These are phyloP conservation scores for Anisogramma anomala DNA, from an alignment of 2,329 filamentous ascomycete species.

Conservation along the genomic window DNA sequence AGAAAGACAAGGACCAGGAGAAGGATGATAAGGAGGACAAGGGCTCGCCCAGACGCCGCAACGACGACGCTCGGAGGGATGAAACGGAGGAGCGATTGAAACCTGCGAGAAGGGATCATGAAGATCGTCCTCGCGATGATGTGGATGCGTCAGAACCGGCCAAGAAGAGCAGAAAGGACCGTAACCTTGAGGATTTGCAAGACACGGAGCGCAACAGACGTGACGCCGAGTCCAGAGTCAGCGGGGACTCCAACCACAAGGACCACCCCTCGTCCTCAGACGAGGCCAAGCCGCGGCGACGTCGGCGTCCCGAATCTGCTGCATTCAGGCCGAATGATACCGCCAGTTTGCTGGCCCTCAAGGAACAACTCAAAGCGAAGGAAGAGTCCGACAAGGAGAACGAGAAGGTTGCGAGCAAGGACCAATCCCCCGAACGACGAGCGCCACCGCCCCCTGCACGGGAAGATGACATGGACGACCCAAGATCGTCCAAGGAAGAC, in stretches of 20 bases:
- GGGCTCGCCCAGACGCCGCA: conserved; percentile 22
- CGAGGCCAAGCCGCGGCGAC: conserved; percentile 26
- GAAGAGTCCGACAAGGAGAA: conserved; percentile 22
- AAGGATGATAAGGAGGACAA: conserved; percentile 25
- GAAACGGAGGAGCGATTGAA: conserved; percentile 14
- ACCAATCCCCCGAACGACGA: conserved; percentile 18
- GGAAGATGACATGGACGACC: conserved; percentile 1
- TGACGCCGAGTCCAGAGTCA: conserved; percentile 28
- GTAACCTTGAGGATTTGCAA: conserved; percentile 15
- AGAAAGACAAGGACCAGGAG: conserved; percentile 20
- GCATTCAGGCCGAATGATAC: conserved; percentile 44
- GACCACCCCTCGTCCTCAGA: conserved; percentile 32
- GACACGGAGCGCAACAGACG: conserved; percentile 24
- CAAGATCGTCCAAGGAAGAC: conserved; percentile 20
- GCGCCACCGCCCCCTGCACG: conserved; percentile 1
- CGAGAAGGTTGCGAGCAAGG: conserved; percentile 13
- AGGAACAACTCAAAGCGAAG: conserved; percentile 38
- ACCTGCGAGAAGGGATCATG: conserved; percentile 8
- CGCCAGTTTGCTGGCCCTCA: conserved; percentile 36
- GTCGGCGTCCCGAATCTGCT: conserved; percentile 27
- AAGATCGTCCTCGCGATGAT: conserved; percentile 18
- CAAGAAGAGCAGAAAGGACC: conserved; percentile 14
- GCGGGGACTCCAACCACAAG: conserved; percentile 25
- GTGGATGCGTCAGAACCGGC: conserved; percentile 1
- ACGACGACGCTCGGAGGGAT: conserved; percentile 17